phyloP scores from a whole-genome alignment of 192 early-diverging fungal genomes.

The Coemansia sp. region DNA sequence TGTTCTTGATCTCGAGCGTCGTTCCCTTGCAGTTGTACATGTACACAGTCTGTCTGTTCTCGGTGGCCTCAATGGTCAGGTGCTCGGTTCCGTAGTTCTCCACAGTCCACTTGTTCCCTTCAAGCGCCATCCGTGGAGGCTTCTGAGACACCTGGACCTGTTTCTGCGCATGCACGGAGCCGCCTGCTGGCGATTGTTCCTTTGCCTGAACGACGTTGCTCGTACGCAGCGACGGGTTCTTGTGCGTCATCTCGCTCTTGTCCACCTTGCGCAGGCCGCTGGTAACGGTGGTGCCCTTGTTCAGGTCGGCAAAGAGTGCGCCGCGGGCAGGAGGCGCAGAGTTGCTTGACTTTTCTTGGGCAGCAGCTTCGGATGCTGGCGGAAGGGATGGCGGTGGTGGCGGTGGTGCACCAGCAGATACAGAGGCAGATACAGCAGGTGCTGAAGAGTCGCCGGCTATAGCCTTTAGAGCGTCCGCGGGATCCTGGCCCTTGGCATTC shows the following conservation, averaged over 20 bases:
- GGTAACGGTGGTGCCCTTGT: conserved; percentile 74
- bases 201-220: conserved; percentile 58
- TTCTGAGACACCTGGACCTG: conserved; percentile 16
- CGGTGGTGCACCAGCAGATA: conserved; percentile 48
- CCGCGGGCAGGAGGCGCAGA: conserved; percentile 22
- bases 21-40: conserved; percentile 93
- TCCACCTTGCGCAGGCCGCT: conserved; percentile 91
- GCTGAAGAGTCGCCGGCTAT: conserved; percentile 40
- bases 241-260: conserved; percentile 96
- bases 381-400: conserved; percentile 67
- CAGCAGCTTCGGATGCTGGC: conserved; percentile 14
- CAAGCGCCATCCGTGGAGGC: conserved; percentile 77
- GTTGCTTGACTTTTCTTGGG: neutral
- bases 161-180: neutral
- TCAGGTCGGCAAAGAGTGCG: conserved; percentile 84
- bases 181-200: neutral
- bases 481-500: conserved; percentile 79
- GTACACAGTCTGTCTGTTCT: conserved; percentile 87
- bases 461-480: conserved; percentile 24
- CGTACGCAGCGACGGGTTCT: conserved; percentile 88
- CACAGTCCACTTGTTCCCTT: conserved; percentile 93
- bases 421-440: conserved; percentile 47
- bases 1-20: conserved; percentile 88
- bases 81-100: conserved; percentile 78
- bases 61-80: conserved; percentile 78